A percentile compares a stretch with the other conserved stretches of the same genome.
Conservation (phyloP, 1,284 basidiomycete genomes). For the Pyrrhoderma lamaoense region DNA sequence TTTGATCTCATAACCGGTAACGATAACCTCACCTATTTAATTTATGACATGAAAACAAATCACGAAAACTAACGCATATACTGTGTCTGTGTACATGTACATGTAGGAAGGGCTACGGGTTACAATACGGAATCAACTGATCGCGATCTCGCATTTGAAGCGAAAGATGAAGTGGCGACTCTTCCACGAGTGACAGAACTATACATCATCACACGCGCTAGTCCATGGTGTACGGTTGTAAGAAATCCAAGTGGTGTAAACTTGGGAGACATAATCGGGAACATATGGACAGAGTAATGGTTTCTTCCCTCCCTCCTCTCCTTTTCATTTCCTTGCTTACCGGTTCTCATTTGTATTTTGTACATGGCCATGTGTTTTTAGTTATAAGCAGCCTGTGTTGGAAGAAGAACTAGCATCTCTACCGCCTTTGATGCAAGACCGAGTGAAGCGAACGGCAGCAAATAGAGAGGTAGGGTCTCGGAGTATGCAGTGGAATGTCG, state of each 20-base stretch:
- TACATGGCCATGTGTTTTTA: slow-evolving; percentile 23
- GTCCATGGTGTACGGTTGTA: slow-evolving; percentile 75
- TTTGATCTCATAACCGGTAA: slow-evolving; percentile 63
- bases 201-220: slow-evolving; percentile 62
- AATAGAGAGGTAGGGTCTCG: slow-evolving; percentile 36
- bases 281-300: slow-evolving; percentile 65
- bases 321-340: background rate
- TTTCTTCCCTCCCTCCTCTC: too few species aligned
- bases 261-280: slow-evolving; percentile 57
- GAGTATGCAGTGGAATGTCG: slow-evolving; percentile 52
- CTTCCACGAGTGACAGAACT: slow-evolving; percentile 68
- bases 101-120: slow-evolving; percentile 48
- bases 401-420: slow-evolving; percentile 57
- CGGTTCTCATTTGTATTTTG: background rate
- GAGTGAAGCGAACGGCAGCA: slow-evolving; percentile 51
- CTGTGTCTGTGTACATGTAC: background rate
- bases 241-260: slow-evolving; percentile 68
- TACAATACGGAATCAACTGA: slow-evolving; percentile 52
- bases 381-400: slow-evolving; percentile 64
- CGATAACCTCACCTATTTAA: slow-evolving; percentile 15
- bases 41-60: background rate
- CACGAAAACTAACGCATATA: too few species aligned
- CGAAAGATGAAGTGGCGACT: slow-evolving; percentile 71
- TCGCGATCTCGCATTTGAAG: slow-evolving; percentile 53
- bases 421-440: slow-evolving; percentile 57